Base-by-base conservation (phyloP, 129 eudicot species). In the Chrysanthemum lavandulifolium region DNA sequence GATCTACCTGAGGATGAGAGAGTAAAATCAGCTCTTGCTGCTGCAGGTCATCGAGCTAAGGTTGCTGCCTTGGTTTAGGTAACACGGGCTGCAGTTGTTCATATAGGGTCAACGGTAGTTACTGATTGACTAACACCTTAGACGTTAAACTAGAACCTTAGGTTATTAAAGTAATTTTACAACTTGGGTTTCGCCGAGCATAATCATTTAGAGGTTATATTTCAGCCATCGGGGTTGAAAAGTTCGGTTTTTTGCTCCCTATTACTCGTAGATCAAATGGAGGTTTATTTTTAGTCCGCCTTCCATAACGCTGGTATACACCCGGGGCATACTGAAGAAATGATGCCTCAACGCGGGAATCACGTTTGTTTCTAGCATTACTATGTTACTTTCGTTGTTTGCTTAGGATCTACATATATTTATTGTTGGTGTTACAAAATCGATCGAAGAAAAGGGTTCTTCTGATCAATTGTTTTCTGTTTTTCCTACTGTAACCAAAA, bases 11-110 rank as follows among this genome's bases (percentile, higher is more conserved):
- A 78, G 36, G 92, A 79, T 57, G 90, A 82, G 48, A 82, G 88
- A 74, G 90, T 76, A 10, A 91, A 88, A 60, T 72, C 82, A 1
- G 53, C 75, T 33, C 55, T 72, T 65, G 54, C 74, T 13, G 71
- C 66, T 27, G 72, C 83, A 1, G 78, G 84, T 66, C 86, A 87
- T 61, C 76, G 91, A 23, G 95, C 95, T 12, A 91, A 91, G 81
- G 97, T 91, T 65, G 97, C 97, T 6, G 97, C 97, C 18, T 55
- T 91, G 51, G 87, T 85, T 76, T 79, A 76, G 21, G n/a, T 53
- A 23, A 31, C 72, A 65, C 57, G 80, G 72, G 72, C n/a, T 71
- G 71, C 75, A 80, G 76, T 36, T 86, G 93, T 90, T 71, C 71
- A 87, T 85, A 91, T 79, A 78, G 84, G 82, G 81, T 78, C 81